Percentiles rank a stretch among this genome's conserved stretches.
phyloP scores from a whole-genome alignment of 2,329 filamentous ascomycete species.

The Fusarium kyushuense region DNA sequence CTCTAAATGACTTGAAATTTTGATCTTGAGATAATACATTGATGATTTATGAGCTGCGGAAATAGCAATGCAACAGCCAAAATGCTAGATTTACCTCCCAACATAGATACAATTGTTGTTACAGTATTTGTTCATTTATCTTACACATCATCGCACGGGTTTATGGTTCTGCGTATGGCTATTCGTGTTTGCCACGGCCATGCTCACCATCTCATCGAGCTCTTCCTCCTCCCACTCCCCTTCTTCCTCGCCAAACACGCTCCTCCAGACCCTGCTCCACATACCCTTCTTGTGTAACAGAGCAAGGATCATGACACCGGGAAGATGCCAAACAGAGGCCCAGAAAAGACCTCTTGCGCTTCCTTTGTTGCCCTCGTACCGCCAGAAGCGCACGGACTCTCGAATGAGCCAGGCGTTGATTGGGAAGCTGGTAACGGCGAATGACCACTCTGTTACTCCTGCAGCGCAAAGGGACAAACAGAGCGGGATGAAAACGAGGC shows the following conservation, averaged over 20 bases:
- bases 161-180: conserved; percentile 28
- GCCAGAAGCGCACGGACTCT: conserved; percentile 86
- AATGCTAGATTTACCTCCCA: conserved; percentile 20
- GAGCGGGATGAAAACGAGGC: conserved; percentile 85
- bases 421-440: conserved; percentile 81
- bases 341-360: conserved; percentile 90
- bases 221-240: conserved; percentile 71
- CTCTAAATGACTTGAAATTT: background rate
- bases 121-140: conserved; percentile 35
- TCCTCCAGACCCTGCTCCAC: conserved; percentile 84
- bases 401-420: conserved; percentile 88
- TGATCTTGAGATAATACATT: conserved; percentile 29
- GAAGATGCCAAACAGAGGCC: conserved; percentile 97
- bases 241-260: conserved; percentile 71
- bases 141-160: conserved; percentile 35
- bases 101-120: conserved; percentile 45
- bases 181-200: conserved; percentile 49
- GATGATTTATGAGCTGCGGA: conserved; percentile 27
- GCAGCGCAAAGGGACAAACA: conserved; percentile 82
- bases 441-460: conserved; percentile 87
- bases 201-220: conserved; percentile 56
- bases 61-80: conserved; percentile 9
- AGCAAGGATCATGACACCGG: conserved; percentile 87
- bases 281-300: conserved; percentile 94
- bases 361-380: conserved; percentile 79